These are phyloP conservation scores for Colletotrichum trifolii DNA, from an alignment of 2,329 filamentous ascomycete genomes.

Conservation along the genomic window DNA sequence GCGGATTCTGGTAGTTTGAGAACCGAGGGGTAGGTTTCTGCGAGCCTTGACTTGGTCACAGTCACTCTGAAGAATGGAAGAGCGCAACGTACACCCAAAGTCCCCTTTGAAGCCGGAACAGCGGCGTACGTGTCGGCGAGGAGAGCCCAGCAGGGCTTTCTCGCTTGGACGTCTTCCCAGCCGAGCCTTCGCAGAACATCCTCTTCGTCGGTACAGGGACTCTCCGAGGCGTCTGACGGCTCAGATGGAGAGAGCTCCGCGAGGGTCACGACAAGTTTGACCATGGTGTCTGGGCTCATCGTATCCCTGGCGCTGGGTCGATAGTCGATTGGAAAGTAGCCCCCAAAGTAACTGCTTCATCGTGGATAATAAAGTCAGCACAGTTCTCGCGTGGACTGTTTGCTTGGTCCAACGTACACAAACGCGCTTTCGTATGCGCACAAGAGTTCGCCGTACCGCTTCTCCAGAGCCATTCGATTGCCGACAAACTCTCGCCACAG, in stretches of 20 bases:
- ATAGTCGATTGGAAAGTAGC: conserved; percentile 40
- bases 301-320: conserved; percentile 35
- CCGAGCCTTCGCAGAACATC: conserved; percentile 37
- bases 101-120: conserved; percentile 21
- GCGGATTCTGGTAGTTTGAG: neutral
- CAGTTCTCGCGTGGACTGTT: too few relatives aligned
- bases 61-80: neutral
- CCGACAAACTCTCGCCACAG: conserved; percentile 41
- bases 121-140: conserved; percentile 40
- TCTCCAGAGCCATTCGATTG: conserved; percentile 38
- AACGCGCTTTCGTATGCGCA: conserved; percentile 39
- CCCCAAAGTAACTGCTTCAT: conserved; percentile 37
- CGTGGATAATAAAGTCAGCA: too few relatives aligned
- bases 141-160: conserved; percentile 38
- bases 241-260: conserved; percentile 31
- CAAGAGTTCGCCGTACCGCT: conserved; percentile 38
- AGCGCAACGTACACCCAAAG: neutral
- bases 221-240: conserved; percentile 36
- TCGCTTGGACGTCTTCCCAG: conserved; percentile 39
- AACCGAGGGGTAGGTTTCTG: neutral
- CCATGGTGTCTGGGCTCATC: conserved; percentile 37
- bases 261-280: conserved; percentile 39
- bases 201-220: conserved; percentile 32
- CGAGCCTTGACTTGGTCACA: neutral
- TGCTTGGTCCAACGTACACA: conserved; percentile 1